Conservation (phyloP, 148 eudicot species). For the Cornus controversa region DNA sequence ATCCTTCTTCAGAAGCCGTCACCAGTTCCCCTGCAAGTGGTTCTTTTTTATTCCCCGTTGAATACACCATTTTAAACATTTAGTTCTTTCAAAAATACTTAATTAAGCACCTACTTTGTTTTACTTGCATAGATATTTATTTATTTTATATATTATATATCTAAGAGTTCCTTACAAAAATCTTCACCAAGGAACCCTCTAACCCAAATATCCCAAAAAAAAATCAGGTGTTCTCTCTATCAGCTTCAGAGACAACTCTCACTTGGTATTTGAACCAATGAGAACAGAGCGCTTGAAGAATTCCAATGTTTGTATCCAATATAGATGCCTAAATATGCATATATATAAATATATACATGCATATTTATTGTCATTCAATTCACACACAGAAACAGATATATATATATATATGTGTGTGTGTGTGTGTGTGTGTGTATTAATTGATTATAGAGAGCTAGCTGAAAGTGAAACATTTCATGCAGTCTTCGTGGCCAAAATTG, state of each 20-base stretch:
- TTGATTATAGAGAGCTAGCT: background rate
- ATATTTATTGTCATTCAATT: no score
- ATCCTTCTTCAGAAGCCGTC: slow-evolving; percentile 30
- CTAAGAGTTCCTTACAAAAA: background rate
- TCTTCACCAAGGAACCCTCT: slow-evolving; percentile 8
- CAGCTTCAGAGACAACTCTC: slow-evolving; percentile 3
- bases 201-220: background rate
- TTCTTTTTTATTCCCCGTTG: slow-evolving; percentile 15
- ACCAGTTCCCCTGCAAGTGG: slow-evolving; percentile 49
- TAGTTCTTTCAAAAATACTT: background rate
- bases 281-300: slow-evolving; percentile 26
- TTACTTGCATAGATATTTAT: background rate
- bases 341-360: no score
- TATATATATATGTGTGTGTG: background rate
- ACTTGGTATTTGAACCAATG: slow-evolving; percentile 23
- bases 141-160: background rate
- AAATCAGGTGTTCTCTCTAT: background rate
- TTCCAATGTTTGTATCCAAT: slow-evolving; percentile 28
- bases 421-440: no score
- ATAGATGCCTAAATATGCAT: background rate
- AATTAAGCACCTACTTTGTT: slow-evolving; percentile 8
- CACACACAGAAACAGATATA: background rate
- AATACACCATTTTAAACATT: slow-evolving; percentile 5
- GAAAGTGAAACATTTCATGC: slow-evolving; percentile 11
- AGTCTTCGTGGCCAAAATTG: slow-evolving; percentile 39